A percentile compares a stretch with the other conserved stretches of the same genome.
These are phyloP conservation scores for Castanospermum australe DNA, from an alignment of 306 rosid genomes.

Conservation along the genomic window DNA sequence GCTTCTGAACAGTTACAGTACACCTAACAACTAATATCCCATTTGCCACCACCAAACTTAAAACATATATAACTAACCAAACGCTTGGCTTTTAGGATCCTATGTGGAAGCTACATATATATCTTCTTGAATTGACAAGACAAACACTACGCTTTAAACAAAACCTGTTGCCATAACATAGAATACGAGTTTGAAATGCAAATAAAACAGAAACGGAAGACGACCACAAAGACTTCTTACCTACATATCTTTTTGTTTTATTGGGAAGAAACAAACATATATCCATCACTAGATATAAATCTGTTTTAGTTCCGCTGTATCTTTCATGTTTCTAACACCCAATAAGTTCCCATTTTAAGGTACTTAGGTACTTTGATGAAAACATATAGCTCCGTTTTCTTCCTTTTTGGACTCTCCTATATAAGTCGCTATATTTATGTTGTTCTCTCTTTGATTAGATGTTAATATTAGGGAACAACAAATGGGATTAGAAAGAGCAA, in stretches of 20 bases:
- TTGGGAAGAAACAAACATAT: conserved; percentile 32
- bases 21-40: conserved; percentile 28
- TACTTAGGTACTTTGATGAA: conserved; percentile 35
- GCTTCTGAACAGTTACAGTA: conserved; percentile 25
- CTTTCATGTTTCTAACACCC: conserved; percentile 49
- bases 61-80: conserved; percentile 21
- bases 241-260: conserved; percentile 16
- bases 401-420: conserved; percentile 23
- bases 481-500: conserved; percentile 5
- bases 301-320: conserved; percentile 54
- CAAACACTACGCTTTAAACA: conserved; percentile 5
- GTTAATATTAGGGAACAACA: conserved; percentile 12
- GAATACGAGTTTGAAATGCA: conserved; percentile 11
- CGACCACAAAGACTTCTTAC: conserved; percentile 49
- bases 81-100: conserved; percentile 29
- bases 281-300: conserved; percentile 20
- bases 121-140: conserved; percentile 16
- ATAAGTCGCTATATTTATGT: neutral
- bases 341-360: conserved; percentile 34
- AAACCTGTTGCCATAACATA: neutral
- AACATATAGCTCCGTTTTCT: conserved; percentile 29
- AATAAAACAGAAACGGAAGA: conserved; percentile 34
- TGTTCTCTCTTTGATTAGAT: neutral
- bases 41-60: conserved; percentile 39
- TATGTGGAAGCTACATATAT: conserved; percentile 18